Base-by-base conservation (phyloP, 1,284 basidiomycete species). In the Heimioporus punctisporus region DNA sequence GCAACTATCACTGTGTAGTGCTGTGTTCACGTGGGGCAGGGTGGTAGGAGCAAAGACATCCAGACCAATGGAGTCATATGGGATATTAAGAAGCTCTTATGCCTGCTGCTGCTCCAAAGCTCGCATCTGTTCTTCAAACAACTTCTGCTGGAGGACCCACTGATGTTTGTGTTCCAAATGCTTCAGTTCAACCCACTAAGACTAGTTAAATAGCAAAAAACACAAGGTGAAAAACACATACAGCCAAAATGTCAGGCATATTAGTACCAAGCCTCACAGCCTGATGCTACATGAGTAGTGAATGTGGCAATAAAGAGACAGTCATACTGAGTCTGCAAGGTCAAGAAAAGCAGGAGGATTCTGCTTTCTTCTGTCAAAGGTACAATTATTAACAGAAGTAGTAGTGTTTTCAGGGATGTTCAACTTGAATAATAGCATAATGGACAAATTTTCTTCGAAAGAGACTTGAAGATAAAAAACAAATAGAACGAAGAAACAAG, bases 61-160 rank as follows among this genome's bases (percentile, higher is more conserved):
- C 30, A 92, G 65, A 60, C 63, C 64, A 51, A 67, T 72, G n/a
- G 79, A 60, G 55, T 90, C 89, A 62, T 82, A 79, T 23, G 90
- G 88, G 60, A 92, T 81, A 60, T 66, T 83, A 61, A 94, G 84
- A 40, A 93, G 80, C 70, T 90, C 92, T 68, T 93, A 89, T 21
- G 88, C 87, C 73, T 97, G 95, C 71, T 95, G 90, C 63, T 93
- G 91, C 74, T 97, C 95, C 57, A 97, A 82, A 60, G 83, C 87
- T 52, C 88, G 86, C 90, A 97, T 96, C 74, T 97, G 93, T 64
- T 95, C 92, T 73, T 96, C 95, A 70, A 97, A 97, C 64, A 92
- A 76, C 72, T 88, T 91, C 67, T 93, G 87, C 72, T 97, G 95
- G 53, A 92, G 73, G 45, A 77, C 76, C 61, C 94, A 91, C 74